These are phyloP conservation scores for Cytospora mali DNA, from an alignment of 2,329 filamentous ascomycete genomes.

Conservation along the genomic window DNA sequence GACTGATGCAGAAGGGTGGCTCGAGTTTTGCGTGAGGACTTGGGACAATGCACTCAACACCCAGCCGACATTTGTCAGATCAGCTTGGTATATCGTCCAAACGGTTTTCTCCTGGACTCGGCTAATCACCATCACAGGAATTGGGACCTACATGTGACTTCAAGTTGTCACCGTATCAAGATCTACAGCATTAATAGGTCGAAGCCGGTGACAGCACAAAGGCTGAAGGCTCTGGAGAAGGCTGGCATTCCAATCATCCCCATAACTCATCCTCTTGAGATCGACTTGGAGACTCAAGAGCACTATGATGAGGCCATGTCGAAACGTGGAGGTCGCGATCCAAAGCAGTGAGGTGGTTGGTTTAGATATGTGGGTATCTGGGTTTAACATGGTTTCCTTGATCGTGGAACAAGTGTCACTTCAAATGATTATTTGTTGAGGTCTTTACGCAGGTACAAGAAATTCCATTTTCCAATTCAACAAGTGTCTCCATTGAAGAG, in stretches of 20 bases:
- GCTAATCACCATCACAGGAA: constrained; percentile 45
- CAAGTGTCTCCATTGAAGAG: neutral
- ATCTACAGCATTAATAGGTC: constrained; percentile 65
- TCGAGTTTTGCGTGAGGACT: constrained; percentile 59
- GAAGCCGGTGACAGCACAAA: constrained; percentile 48
- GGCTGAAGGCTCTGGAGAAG: constrained; percentile 55
- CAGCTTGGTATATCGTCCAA: constrained; percentile 46
- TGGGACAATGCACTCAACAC: constrained; percentile 67
- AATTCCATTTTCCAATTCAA: neutral
- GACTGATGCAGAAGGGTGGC: constrained; percentile 63
- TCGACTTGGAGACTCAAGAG: constrained; percentile 52
- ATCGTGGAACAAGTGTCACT: neutral
- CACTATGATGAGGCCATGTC: neutral
- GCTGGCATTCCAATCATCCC: constrained; percentile 51
- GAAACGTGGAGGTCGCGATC: neutral
- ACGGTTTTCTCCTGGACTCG: too few relatives aligned
- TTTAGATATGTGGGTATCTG: neutral
- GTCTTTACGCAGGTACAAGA: neutral
- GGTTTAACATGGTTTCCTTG: neutral
- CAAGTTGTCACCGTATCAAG: constrained; percentile 61
- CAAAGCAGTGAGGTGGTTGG: neutral
- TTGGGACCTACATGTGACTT: constrained; percentile 68
- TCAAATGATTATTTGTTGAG: neutral
- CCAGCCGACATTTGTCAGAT: constrained; percentile 57
- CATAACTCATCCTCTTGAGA: constrained; percentile 55